Percentiles rank a stretch among this genome's conserved stretches.
These are phyloP conservation scores for Oryza meridionalis DNA, from an alignment of 176 grass and related monocot species.

Conservation along the genomic window DNA sequence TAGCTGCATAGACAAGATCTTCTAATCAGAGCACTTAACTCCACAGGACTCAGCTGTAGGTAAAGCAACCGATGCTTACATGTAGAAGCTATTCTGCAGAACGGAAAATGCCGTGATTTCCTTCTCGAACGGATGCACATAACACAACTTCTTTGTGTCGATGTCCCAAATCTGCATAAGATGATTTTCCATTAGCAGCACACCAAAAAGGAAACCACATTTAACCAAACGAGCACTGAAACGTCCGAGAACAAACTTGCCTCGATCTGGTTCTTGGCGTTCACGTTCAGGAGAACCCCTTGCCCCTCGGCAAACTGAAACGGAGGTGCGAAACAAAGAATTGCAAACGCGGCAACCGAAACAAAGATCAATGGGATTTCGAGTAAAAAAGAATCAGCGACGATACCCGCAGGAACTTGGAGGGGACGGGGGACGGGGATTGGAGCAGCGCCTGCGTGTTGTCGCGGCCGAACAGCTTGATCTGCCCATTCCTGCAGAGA, in stretches of 20 bases:
- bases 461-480: conserved; percentile 91
- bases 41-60: background rate
- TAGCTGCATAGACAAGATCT: conserved; percentile 54
- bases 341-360: background rate
- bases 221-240: background rate
- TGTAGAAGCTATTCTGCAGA: conserved; percentile 68
- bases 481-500: conserved; percentile 72
- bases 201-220: background rate
- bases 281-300: conserved; percentile 80
- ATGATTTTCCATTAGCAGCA: conserved; percentile 20
- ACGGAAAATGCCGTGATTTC: conserved; percentile 65
- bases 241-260: conserved; percentile 38
- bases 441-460: conserved; percentile 93
- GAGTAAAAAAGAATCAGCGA: background rate
- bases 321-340: background rate
- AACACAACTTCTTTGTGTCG: conserved; percentile 62
- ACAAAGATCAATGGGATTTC: background rate
- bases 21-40: conserved; percentile 32
- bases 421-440: conserved; percentile 46
- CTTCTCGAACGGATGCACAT: conserved; percentile 59
- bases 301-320: conserved; percentile 86
- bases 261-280: conserved; percentile 85
- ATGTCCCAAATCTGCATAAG: conserved; percentile 72
- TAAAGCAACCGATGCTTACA: conserved; percentile 44
- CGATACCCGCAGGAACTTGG: conserved; percentile 74